Base-by-base conservation (phyloP, 2,329 filamentous ascomycete genomes). In the Alternaria arborescens region DNA sequence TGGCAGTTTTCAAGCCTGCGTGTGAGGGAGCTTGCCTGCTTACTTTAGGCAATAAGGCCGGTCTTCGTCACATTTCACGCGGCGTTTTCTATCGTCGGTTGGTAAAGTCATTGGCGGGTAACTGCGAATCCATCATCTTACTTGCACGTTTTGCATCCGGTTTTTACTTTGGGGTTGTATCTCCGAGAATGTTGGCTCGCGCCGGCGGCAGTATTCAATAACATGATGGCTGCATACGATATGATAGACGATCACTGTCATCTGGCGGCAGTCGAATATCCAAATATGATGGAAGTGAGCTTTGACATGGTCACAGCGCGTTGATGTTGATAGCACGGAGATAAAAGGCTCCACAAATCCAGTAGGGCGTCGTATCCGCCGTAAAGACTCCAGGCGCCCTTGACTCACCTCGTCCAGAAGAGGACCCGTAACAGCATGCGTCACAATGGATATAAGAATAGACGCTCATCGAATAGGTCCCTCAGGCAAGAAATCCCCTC, bases 141-240 rank as follows among this genome's bases (percentile, higher is more conserved):
- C 67, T 69, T 69, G 62, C 68, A 71, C 12, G 69, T 71, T 43
- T 46, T 57, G 52, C 70, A 72, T 11, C 70, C 70, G 6, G 69
- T 71, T 22, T 60, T 70, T 10, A 68, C 68, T 36, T 64, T 67
- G 6, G 61, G 26, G 2, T 14, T 42, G 40, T 42, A 8, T 16
- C 7, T 42, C 18, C 40, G 40, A 42, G 20, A 20, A 42, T 24
- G 40, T 24, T 42, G 20, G 20, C 4, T 24, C 20, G 40, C n/a
- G 24, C 11, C 20, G 20, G 12, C 20, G n/a, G 24, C 5, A 24
- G 18, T 7, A 24, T 20, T 24, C 8, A 20, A 42, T 12, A 4
- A 4, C 40, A 42, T 42, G 11, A 5, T 16, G 18, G 8, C 10
- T n/a, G 8, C n/a, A 20, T 8, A 10, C 38, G 38, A 11, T 11